phyloP scores from a whole-genome alignment of 2,329 filamentous ascomycete species.

The Allantophomopsis cytisporea region DNA sequence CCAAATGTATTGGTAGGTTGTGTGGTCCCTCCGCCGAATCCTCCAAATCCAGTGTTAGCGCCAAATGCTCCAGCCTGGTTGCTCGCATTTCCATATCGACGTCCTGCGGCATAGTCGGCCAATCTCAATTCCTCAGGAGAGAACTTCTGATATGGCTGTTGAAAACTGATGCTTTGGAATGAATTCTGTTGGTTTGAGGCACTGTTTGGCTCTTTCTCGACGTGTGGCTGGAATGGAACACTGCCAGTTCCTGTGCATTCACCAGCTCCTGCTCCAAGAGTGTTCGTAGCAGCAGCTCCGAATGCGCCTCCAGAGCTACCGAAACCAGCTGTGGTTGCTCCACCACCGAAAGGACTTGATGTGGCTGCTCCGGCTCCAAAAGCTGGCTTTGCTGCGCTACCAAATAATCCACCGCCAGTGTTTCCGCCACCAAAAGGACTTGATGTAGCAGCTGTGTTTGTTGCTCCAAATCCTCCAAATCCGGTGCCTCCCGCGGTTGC shows the following conservation, averaged over 20 bases:
- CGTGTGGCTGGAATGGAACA: conserved; percentile 52
- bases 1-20: conserved; percentile 22
- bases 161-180: conserved; percentile 70
- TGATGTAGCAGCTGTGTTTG: conserved; percentile 5
- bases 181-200: conserved; percentile 39
- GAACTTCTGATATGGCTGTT: conserved; percentile 74
- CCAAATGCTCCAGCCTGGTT: conserved; percentile 78
- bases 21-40: conserved; percentile 24
- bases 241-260: conserved; percentile 57
- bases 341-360: conserved; percentile 14
- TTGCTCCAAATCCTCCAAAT: conserved; percentile 16
- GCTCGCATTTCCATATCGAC: conserved; percentile 69
- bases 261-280: conserved; percentile 32
- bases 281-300: conserved; percentile 26
- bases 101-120: conserved; percentile 79
- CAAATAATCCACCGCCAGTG: conserved; percentile 14
- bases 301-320: conserved; percentile 25
- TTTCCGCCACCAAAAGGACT: conserved; percentile 12
- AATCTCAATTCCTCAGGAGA: conserved; percentile 76
- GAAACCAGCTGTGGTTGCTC: conserved; percentile 17
- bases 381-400: conserved; percentile 10
- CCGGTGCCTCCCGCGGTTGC: conserved; percentile 18
- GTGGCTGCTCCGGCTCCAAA: conserved; percentile 19
- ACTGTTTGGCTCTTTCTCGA: conserved; percentile 59
- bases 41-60: conserved; percentile 40